Evolutionary conservation across 768 basidiomycete genomes (phyloP), one percentile per base, ranked within the genome.

Genomic region (Xanthoconium stramineum): DNA sequence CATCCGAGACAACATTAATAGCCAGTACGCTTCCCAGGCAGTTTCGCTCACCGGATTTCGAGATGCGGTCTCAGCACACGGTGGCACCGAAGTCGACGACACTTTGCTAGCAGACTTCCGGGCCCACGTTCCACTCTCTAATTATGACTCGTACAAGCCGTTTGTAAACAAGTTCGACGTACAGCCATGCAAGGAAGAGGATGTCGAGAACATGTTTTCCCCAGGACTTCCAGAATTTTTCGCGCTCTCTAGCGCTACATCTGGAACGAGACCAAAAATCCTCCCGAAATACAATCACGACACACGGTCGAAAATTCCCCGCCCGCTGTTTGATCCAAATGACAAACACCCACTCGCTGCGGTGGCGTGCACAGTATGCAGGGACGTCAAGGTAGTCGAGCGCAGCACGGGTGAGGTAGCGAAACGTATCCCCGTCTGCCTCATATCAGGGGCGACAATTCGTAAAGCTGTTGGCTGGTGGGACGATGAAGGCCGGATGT

Each of bases 401-500:
- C 11, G 50, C 15, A 42, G 32, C 2, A 28, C 35, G 5, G 61
- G 58, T 15, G 28, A 51, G n/a, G 48, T 61, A 11, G 47, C 48
- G 7, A 35, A 35, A 15, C 47, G 20, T 36, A 61, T 66, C 14
- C 60, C 52, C 1, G 33, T 64, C 11, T 56, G 47, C 24, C 3
- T 15, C n/a, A 9, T 13, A 7, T 19, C 52, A 2, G 57, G 48
- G 4, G 46, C 45, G 6, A 0, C 4, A 3, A 0, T 58, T 11
- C 62, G 65, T 11, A 54, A 33, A 13, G 15, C 9, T 5, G 24
- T 61, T 38, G 65, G 54, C 36, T 60, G 57, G 56, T 36, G 50
- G 3, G 53, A 59, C 5, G 62, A 61, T n/a, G 54, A 63, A 33
- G 43, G 5, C 13, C 3, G 43, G 30, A 28, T 63, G 39, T 46